A percentile compares a stretch with the other conserved stretches of the same genome.
Conservation (phyloP, 139 green algal genomes). For the Chlamydomonas schloesseri region DNA sequence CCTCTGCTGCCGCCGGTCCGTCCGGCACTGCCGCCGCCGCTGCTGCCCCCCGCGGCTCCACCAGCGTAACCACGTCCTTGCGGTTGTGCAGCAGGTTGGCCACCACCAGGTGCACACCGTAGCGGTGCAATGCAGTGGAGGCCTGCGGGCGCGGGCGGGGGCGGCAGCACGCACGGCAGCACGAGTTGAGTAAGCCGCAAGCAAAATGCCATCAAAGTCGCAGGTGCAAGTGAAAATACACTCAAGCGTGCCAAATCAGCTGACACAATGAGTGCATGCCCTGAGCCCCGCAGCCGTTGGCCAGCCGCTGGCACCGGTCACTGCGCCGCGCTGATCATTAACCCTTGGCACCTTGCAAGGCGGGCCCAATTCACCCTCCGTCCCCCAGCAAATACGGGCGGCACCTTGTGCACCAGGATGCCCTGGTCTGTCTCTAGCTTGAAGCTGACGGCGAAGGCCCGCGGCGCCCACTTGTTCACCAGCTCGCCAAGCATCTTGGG, state of each 20-base stretch:
- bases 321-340: no score
- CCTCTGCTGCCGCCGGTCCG: neutral
- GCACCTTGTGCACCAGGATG: slow-evolving; percentile 47
- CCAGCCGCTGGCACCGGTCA: no score
- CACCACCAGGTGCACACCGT: slow-evolving; percentile 93
- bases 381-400: no score
- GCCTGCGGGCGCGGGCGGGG: slow-evolving; percentile 57
- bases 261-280: no score
- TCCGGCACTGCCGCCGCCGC: neutral
- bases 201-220: no score
- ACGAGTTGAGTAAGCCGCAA: no score
- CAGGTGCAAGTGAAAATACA: no score
- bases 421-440: slow-evolving; percentile 97
- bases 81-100: slow-evolving; percentile 94
- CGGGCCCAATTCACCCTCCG: no score
- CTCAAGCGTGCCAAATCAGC: no score
- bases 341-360: no score
- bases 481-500: slow-evolving; percentile 95
- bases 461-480: slow-evolving; percentile 83
- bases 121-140: slow-evolving; percentile 68
- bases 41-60: slow-evolving; percentile 35
- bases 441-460: slow-evolving; percentile 93
- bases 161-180: no score
- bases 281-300: no score
- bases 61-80: slow-evolving; percentile 83